phyloP scores from a whole-genome alignment of 495 filamentous ascomycete genomes.

The Lichina pygmaea region DNA sequence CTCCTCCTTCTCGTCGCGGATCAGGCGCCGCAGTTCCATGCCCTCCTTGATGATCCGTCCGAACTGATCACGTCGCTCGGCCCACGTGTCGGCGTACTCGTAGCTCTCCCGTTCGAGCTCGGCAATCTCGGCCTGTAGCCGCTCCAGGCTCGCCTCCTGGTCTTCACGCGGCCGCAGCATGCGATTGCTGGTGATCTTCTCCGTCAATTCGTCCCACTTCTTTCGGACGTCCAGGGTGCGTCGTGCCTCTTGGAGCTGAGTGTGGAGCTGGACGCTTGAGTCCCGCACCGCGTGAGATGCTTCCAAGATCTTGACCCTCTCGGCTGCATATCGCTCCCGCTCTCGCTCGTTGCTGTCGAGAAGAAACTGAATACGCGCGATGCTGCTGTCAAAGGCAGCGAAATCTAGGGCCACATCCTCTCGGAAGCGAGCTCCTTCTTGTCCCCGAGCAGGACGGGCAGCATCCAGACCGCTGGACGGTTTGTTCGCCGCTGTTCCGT shows the following conservation, averaged over 20 bases:
- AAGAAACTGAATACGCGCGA: constrained; percentile 72
- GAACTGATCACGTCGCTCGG: constrained; percentile 67
- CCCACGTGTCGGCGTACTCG: constrained; percentile 63
- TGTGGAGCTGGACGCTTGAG: constrained; percentile 41
- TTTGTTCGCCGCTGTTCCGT: constrained; percentile 23
- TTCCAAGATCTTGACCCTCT: constrained; percentile 47
- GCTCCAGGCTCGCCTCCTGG: constrained; percentile 47
- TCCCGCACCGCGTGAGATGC: constrained; percentile 53
- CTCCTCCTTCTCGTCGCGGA: constrained; percentile 92
- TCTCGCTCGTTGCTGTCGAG: constrained; percentile 60
- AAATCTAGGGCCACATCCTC: constrained; percentile 81
- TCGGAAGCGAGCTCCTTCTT: constrained; percentile 31
- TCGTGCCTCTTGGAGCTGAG: constrained; percentile 49
- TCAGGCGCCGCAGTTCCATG: constrained; percentile 49
- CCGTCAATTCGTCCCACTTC: constrained; percentile 60
- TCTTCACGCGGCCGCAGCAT: constrained; percentile 60
- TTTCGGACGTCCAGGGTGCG: constrained; percentile 51
- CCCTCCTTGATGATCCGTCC: constrained; percentile 76
- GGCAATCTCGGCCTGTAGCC: constrained; percentile 63
- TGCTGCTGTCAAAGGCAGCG: constrained; percentile 62
- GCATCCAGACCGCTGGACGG: constrained; percentile 12
- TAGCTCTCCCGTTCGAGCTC: constrained; percentile 65
- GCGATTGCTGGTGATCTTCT: constrained; percentile 64
- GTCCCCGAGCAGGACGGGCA: constrained; percentile 18
- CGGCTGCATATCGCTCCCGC: constrained; percentile 58